phyloP scores from a whole-genome alignment of 192 early-diverging fungal species.

The Chytriomyces confervae region DNA sequence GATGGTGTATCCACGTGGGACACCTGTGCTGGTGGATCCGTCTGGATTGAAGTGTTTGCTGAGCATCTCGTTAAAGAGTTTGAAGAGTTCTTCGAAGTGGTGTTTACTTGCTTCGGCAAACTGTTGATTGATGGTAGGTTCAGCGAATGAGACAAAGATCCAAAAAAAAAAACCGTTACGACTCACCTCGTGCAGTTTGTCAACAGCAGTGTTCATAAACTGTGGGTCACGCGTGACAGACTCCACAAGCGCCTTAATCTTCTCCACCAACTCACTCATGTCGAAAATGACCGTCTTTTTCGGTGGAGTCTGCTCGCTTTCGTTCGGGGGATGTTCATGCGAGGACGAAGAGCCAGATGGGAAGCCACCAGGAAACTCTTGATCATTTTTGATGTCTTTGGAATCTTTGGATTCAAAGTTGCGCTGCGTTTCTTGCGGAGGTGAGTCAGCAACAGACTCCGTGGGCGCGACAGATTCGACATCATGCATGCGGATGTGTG shows the following conservation, averaged over 20 bases:
- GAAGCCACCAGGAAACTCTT: too few species aligned
- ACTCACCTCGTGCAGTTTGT: conserved; percentile 19
- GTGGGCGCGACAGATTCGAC: conserved; percentile 22
- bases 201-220: conserved; percentile 25
- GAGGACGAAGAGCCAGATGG: neutral
- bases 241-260: conserved; percentile 3
- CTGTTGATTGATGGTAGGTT: neutral
- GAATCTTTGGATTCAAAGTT: neutral
- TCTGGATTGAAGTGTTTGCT: neutral
- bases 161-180: neutral
- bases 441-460: neutral
- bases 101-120: conserved; percentile 5
- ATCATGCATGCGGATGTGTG: conserved; percentile 20
- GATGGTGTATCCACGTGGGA: conserved; percentile 1
- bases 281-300: conserved; percentile 9
- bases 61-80: conserved; percentile 26
- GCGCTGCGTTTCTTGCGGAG: neutral
- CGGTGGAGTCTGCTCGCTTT: neutral
- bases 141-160: neutral
- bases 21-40: neutral
- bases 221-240: conserved; percentile 16
- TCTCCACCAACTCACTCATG: neutral
- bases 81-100: conserved; percentile 25
- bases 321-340: neutral
- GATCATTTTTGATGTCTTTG: neutral